Evolutionary conservation across 1,139 yeast genomes (phyloP).

Genomic region (Taphrina flavorubra): DNA sequence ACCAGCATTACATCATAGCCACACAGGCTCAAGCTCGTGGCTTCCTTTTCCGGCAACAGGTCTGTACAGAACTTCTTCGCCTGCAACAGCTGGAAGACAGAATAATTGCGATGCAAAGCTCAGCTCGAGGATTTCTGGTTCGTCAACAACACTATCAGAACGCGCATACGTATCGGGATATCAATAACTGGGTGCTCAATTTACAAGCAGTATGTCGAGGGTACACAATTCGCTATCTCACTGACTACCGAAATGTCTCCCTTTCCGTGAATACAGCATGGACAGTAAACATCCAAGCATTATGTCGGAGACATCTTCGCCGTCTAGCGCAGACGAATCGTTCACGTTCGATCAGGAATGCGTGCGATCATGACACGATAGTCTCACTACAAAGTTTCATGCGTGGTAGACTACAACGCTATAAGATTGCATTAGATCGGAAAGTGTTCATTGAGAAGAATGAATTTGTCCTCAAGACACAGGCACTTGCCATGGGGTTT

Average conservation of each 20-base stretch:
- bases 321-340: neutral
- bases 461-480: neutral
- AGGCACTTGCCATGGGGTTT: conserved; percentile 2
- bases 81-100: conserved; percentile 14
- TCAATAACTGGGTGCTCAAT: conserved; percentile 43
- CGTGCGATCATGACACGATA: neutral
- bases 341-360: neutral
- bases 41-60: conserved; percentile 31
- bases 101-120: conserved; percentile 51
- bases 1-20: conserved; percentile 48
- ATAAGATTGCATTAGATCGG: neutral
- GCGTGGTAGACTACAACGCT: conserved; percentile 14
- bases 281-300: conserved; percentile 11
- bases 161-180: conserved; percentile 40
- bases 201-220: conserved; percentile 55
- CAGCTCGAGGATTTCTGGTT: conserved; percentile 50
- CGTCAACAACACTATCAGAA: conserved; percentile 47
- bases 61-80: conserved; percentile 6
- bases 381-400: neutral
- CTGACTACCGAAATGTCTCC: neutral
- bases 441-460: neutral
- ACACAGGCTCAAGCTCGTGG: conserved; percentile 54
- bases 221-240: conserved; percentile 8
- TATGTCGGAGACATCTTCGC: conserved; percentile 1
- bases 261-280: conserved; percentile 12